Evolutionary conservation across 2,329 filamentous ascomycete species (phyloP), one percentile per base, ranked within the genome.

Genomic region (Akanthomyces dipterigenus): DNA sequence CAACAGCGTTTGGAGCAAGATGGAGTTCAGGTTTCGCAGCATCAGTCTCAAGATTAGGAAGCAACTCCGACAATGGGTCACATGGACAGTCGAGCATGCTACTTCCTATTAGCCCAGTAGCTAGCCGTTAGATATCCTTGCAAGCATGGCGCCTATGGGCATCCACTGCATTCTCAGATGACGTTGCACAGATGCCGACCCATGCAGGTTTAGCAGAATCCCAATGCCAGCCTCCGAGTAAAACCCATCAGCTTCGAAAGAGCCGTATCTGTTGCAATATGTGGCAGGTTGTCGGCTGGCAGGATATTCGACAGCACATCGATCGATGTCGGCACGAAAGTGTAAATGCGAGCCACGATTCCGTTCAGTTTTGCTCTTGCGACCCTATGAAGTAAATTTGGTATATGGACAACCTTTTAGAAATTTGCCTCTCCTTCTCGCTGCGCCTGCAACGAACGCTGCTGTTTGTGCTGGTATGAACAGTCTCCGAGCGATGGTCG

Each of bases 71-170:
- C 14, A 5, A 51, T 51, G 24, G 48, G 46, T 24, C 56, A 59
- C 9, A 42, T 2, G 34, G 34, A 18, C 22, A 24, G 14, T 8
- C 20, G 34, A 43, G 18, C 11, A 12, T 31, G 9, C 34, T 20
- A 11, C 12, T 31, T 31, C 12, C 5, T 46, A 20, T 38, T 59
- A 59, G 56, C 46, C 22, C 22, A 3, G 18, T 59, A 51, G 46
- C 22, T 42, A 24, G 36, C 46, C 46, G 56, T 51, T 28, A 3
- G 9, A 28, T 51, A 59, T 59, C 56, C 56, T 59, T 59, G 56
- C 56, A 42, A 34, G 22, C 12, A 48, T 43, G 56, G 36, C 24
- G 34, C 36, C 22, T 51, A 51, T 43, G 36, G n/a, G 22, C 46
- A 43, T 24, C 46, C 56, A 59, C 56, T 49, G 56, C 9, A 38